phyloP scores from a whole-genome alignment of 306 rosid genomes.

The Acmispon strigosus region DNA sequence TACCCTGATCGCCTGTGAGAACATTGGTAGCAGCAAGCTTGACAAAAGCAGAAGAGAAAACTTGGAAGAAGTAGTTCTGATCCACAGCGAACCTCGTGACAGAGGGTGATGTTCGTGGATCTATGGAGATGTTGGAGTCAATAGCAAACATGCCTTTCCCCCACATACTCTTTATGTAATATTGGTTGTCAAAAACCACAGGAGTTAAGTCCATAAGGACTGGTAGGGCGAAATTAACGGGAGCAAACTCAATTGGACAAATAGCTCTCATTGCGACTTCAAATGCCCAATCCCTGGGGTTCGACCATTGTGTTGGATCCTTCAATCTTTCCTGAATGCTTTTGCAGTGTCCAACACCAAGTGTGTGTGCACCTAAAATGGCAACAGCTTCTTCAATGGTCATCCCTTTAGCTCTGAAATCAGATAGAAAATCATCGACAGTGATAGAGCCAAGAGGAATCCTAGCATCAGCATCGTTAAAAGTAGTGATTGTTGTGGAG shows the following conservation, averaged over 20 bases:
- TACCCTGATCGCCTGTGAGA: slow-evolving; percentile 27
- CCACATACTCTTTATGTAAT: slow-evolving; percentile 24
- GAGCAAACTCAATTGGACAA: slow-evolving; percentile 32
- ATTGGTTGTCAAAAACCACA: slow-evolving; percentile 30
- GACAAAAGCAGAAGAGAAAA: slow-evolving; percentile 45
- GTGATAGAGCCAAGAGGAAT: slow-evolving; percentile 29
- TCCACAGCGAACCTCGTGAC: slow-evolving; percentile 29
- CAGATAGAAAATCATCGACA: slow-evolving; percentile 22
- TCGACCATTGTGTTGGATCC: neutral
- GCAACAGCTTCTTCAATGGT: slow-evolving; percentile 40
- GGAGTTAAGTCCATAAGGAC: slow-evolving; percentile 32
- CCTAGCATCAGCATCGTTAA: slow-evolving; percentile 28
- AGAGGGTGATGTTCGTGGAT: slow-evolving; percentile 32
- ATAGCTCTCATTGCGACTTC: slow-evolving; percentile 10
- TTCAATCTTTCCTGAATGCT: slow-evolving; percentile 32
- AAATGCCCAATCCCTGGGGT: slow-evolving; percentile 11
- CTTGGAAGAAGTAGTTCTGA: slow-evolving; percentile 28
- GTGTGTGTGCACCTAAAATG: slow-evolving; percentile 38
- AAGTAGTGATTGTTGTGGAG: slow-evolving; percentile 11
- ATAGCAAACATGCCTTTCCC: slow-evolving; percentile 37
- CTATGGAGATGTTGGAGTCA: slow-evolving; percentile 29
- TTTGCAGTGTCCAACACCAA: slow-evolving; percentile 41
- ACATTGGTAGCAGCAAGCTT: slow-evolving; percentile 38
- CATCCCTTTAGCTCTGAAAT: slow-evolving; percentile 25
- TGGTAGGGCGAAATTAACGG: slow-evolving; percentile 19